Conservation (phyloP, 73 alveolate species). For the Paramecium pentaurelia region DNA sequence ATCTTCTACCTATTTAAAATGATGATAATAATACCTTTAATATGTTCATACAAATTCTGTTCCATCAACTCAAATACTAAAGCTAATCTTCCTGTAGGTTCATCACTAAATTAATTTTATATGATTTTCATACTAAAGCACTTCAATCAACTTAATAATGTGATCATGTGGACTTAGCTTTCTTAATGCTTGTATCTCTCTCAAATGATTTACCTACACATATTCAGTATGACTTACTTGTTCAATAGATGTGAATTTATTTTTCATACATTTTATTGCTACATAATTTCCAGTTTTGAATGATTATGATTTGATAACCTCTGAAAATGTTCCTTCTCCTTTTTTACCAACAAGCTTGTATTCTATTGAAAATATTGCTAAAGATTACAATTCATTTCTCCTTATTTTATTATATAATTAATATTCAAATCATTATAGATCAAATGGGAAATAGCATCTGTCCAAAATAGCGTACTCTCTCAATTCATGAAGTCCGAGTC, state of each 20-base stretch:
- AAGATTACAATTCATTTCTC: conserved; percentile 19
- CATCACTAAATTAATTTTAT: conserved; percentile 72
- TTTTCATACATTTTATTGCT: conserved; percentile 95
- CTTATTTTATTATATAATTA: neutral
- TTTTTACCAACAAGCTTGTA: conserved; percentile 75
- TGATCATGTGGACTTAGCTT: conserved; percentile 96
- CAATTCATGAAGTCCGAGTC: neutral
- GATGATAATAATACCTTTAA: conserved; percentile 77
- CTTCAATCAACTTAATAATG: conserved; percentile 93
- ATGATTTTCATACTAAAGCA: conserved; percentile 67
- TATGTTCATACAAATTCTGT: conserved; percentile 95
- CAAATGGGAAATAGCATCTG: neutral
- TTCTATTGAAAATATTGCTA: conserved; percentile 31
- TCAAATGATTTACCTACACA: conserved; percentile 70
- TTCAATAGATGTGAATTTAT: conserved; percentile 80
- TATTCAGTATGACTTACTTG: conserved; percentile 64
- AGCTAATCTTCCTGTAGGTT: conserved; percentile 98
- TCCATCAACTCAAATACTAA: conserved; percentile 99
- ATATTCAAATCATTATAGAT: neutral
- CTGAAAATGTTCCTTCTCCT: conserved; percentile 98
- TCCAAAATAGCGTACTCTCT: neutral
- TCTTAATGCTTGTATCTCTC: conserved; percentile 96
- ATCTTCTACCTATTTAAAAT: conserved; percentile 34
- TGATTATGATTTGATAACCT: conserved; percentile 95
- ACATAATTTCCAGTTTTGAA: conserved; percentile 88